Evolutionary conservation across 2,329 filamentous ascomycete genomes (phyloP).

Genomic region (Diaporthe sp.): DNA sequence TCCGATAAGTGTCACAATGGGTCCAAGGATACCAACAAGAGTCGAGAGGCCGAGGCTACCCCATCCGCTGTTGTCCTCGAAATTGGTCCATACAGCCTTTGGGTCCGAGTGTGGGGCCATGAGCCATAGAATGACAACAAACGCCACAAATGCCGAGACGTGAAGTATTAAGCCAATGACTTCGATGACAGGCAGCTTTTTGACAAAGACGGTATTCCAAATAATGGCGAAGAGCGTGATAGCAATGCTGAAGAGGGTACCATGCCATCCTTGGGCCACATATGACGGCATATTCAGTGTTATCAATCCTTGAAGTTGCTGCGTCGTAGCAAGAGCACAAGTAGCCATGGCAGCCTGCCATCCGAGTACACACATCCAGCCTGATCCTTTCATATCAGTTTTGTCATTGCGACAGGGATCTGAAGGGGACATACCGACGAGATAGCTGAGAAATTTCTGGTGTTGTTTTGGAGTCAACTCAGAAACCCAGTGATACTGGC

Average conservation of each 20-base stretch:
- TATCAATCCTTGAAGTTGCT: conserved; percentile 14
- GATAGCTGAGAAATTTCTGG: conserved; percentile 13
- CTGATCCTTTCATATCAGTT: neutral
- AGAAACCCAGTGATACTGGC: conserved; percentile 23
- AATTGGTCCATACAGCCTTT: conserved; percentile 7
- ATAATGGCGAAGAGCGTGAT: conserved; percentile 1
- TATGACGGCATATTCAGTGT: neutral
- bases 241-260: conserved; percentile 8
- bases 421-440: neutral
- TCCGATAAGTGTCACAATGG: conserved; percentile 12
- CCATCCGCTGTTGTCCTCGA: conserved; percentile 15
- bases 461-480: conserved; percentile 15
- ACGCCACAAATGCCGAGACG: neutral
- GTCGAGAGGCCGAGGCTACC: neutral
- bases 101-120: conserved; percentile 15
- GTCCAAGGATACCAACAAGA: conserved; percentile 15
- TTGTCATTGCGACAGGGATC: neutral
- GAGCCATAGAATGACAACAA: neutral
- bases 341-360: conserved; percentile 22
- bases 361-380: conserved; percentile 21
- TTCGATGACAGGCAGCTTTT: conserved; percentile 1
- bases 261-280: conserved; percentile 18
- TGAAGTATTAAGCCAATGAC: neutral
- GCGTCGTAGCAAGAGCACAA: conserved; percentile 15
- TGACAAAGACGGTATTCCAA: neutral